Percentiles rank a stretch among this genome's conserved stretches.
phyloP scores from a whole-genome alignment of 331 rosid species.

The Acacia pycnantha region DNA sequence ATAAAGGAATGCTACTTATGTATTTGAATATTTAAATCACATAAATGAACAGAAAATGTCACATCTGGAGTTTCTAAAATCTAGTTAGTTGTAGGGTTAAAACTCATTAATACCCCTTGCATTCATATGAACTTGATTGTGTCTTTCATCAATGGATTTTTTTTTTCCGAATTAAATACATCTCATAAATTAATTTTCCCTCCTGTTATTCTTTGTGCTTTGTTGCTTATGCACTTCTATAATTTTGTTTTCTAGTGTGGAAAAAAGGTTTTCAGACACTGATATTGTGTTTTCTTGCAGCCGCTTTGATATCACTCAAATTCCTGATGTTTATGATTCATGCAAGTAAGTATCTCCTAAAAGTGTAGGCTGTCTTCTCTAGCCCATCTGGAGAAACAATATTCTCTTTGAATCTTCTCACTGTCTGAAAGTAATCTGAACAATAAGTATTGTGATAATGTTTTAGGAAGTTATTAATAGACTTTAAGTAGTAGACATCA shows the following conservation, averaged over 20 bases:
- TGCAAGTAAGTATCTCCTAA: slow-evolving; percentile 79
- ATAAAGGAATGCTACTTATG: slow-evolving; percentile 11
- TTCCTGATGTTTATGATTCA: slow-evolving; percentile 97
- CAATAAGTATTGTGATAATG: neutral
- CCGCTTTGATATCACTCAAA: slow-evolving; percentile 87
- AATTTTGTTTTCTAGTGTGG: slow-evolving; percentile 10
- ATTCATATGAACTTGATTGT: neutral
- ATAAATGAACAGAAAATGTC: slow-evolving; percentile 12
- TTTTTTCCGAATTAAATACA: neutral
- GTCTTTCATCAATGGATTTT: slow-evolving; percentile 13
- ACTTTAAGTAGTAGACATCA: no score
- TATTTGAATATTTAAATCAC: neutral
- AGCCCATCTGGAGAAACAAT: neutral
- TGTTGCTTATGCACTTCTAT: slow-evolving; percentile 1
- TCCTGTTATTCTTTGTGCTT: neutral
- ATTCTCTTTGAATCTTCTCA: neutral
- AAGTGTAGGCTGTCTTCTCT: slow-evolving; percentile 10
- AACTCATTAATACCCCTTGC: neutral
- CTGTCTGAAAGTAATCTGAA: slow-evolving; percentile 2
- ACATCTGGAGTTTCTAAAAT: slow-evolving; percentile 7
- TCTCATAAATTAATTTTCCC: slow-evolving; percentile 8
- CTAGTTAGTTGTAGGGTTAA: slow-evolving; percentile 18
- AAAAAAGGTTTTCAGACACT: slow-evolving; percentile 20
- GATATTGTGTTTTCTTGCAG: slow-evolving; percentile 49
- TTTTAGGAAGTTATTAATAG: neutral